phyloP scores from a whole-genome alignment of 768 basidiomycete species.

The Megacollybia marginata region DNA sequence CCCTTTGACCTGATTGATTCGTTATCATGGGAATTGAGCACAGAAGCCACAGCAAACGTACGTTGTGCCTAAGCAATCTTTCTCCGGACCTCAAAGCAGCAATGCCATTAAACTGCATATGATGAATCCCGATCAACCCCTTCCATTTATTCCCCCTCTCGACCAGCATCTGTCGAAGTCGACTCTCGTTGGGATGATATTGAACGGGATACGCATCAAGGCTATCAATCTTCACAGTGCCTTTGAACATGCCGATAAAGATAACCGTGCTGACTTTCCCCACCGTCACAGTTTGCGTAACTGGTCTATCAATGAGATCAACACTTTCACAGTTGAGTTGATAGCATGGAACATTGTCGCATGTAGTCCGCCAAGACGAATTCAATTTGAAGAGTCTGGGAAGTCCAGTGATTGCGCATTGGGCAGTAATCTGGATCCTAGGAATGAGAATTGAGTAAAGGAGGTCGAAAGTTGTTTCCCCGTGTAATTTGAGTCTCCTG shows the following conservation, averaged over 20 bases:
- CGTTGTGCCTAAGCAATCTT: slow-evolving; percentile 40
- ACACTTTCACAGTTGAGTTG: slow-evolving; percentile 43
- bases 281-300: slow-evolving; percentile 26
- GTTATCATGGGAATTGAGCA: background rate
- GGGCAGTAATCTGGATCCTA: slow-evolving; percentile 39
- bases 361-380: slow-evolving; percentile 26
- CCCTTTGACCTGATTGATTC: slow-evolving; percentile 35
- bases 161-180: slow-evolving; percentile 31
- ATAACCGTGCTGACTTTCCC: slow-evolving; percentile 35
- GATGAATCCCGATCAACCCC: slow-evolving; percentile 44
- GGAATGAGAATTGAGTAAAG: slow-evolving; percentile 52
- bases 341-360: slow-evolving; percentile 31
- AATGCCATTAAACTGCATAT: slow-evolving; percentile 49
- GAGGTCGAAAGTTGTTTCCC: slow-evolving; percentile 51
- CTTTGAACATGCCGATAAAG: slow-evolving; percentile 35
- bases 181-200: slow-evolving; percentile 39
- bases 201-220: slow-evolving; percentile 47
- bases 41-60: slow-evolving; percentile 17
- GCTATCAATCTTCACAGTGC: slow-evolving; percentile 40
- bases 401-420: slow-evolving; percentile 46
- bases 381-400: slow-evolving; percentile 41
- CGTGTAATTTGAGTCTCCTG: slow-evolving; percentile 39
- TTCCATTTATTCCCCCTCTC: slow-evolving; percentile 54
- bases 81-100: slow-evolving; percentile 30
- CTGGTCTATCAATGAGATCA: slow-evolving; percentile 37